Evolutionary conservation across 805 yeast genomes (phyloP).

Genomic region (Ogataea glucozyma): DNA sequence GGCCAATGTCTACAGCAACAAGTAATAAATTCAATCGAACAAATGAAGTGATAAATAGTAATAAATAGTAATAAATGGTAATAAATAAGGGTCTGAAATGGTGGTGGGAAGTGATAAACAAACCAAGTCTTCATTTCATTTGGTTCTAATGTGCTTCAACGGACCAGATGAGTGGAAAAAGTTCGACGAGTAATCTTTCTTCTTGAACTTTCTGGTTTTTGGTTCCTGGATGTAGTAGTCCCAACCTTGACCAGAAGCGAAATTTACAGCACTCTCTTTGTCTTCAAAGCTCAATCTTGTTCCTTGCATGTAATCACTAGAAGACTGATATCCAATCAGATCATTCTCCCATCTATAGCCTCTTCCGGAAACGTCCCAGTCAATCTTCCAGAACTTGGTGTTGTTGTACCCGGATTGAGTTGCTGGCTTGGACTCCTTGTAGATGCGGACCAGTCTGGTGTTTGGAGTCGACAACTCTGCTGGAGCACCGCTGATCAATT

Average conservation of each 20-base stretch:
- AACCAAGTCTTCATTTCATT: constrained; percentile 41
- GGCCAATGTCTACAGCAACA: no score
- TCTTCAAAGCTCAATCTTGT: constrained; percentile 72
- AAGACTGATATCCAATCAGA: constrained; percentile 80
- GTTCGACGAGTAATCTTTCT: constrained; percentile 74
- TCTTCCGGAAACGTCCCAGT: constrained; percentile 78
- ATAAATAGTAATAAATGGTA: constrained; percentile 1
- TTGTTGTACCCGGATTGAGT: constrained; percentile 70
- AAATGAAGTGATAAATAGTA: constrained; percentile 12
- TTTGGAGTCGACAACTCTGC: constrained; percentile 51
- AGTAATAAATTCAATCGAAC: constrained; percentile 2
- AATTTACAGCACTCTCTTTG: constrained; percentile 73
- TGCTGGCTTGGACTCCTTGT: constrained; percentile 74
- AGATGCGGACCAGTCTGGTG: constrained; percentile 70
- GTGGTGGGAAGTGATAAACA: not conserved
- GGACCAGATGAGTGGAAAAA: constrained; percentile 69
- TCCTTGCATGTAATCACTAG: constrained; percentile 80
- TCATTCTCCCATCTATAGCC: constrained; percentile 90
- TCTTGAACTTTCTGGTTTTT: constrained; percentile 66
- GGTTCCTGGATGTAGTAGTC: constrained; percentile 82
- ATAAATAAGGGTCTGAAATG: no score
- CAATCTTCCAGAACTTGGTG: constrained; percentile 66
- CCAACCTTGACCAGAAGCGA: constrained; percentile 87
- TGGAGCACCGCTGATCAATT: constrained; percentile 78
- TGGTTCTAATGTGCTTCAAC: constrained; percentile 79